phyloP scores from a whole-genome alignment of 352 stramenopile species.

The Pythium phragmitis region DNA sequence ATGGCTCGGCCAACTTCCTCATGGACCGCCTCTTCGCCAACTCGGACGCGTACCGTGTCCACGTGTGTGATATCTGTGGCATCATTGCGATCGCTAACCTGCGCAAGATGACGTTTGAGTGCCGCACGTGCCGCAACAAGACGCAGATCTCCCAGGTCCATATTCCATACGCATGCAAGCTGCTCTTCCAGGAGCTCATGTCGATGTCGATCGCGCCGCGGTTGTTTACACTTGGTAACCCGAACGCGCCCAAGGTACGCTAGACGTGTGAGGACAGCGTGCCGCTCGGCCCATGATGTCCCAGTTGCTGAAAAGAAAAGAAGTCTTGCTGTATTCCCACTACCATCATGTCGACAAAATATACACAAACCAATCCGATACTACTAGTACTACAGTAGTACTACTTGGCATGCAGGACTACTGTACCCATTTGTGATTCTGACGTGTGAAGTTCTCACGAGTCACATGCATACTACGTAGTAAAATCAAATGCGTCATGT shows the following conservation, averaged over 20 bases:
- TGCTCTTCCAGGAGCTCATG: constrained; percentile 99
- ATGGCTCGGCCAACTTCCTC: constrained; percentile 99
- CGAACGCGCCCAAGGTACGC: constrained; percentile 57
- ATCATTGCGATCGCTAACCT: constrained; percentile 99
- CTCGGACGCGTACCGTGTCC: constrained; percentile 98
- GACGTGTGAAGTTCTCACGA: too few relatives aligned
- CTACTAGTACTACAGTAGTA: too few relatives aligned
- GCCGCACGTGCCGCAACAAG: constrained; percentile 93
- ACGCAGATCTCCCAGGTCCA: constrained; percentile 95
- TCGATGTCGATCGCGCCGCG: constrained; percentile 99
- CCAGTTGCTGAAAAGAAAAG: neutral
- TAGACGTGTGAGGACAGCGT: constrained; percentile 4
- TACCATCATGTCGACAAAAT: neutral
- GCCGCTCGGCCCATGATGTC: neutral
- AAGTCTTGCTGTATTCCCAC: constrained; percentile 1
- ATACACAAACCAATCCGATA: too few relatives aligned
- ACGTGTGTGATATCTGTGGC: constrained; percentile 99
- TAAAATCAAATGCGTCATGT: too few relatives aligned
- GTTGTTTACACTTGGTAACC: constrained; percentile 93
- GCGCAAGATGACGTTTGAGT: constrained; percentile 99
- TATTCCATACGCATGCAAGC: constrained; percentile 99
- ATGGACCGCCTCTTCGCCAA: constrained; percentile 99
- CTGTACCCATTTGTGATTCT: too few relatives aligned
- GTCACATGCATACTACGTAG: too few relatives aligned
- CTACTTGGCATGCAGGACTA: too few relatives aligned